Conservation (phyloP, 129 eudicot species). For the Pseudognaphalium luteoalbum region DNA sequence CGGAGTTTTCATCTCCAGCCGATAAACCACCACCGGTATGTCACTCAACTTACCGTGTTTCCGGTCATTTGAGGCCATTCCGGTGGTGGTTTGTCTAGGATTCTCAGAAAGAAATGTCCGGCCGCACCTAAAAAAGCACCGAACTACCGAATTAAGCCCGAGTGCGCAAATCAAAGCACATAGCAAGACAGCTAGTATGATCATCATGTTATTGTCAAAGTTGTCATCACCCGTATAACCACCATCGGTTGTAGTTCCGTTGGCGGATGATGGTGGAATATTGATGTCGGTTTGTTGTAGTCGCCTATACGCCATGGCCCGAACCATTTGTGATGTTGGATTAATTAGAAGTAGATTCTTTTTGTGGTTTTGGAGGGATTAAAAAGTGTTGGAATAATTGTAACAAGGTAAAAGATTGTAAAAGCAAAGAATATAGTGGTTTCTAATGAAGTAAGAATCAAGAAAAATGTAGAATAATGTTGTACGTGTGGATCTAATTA, state of each 20-base stretch:
- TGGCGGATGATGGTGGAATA: slow-evolving; percentile 25
- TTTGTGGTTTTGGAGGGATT: slow-evolving; percentile 13
- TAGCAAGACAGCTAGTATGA: slow-evolving; percentile 65
- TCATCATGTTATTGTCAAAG: slow-evolving; percentile 79
- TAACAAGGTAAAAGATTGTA: slow-evolving; percentile 40
- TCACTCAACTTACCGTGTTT: slow-evolving; percentile 48
- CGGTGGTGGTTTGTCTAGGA: slow-evolving; percentile 19
- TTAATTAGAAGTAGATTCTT: neutral
- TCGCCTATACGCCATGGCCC: slow-evolving; percentile 23
- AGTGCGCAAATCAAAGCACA: slow-evolving; percentile 76
- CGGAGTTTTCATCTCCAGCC: slow-evolving; percentile 34
- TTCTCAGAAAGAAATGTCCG: slow-evolving; percentile 18
- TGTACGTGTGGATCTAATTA: too few species aligned
- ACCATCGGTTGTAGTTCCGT: slow-evolving; percentile 24
- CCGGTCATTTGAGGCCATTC: slow-evolving; percentile 31
- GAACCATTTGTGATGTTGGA: slow-evolving; percentile 6
- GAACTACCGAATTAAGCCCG: slow-evolving; percentile 61
- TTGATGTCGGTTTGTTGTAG: slow-evolving; percentile 42
- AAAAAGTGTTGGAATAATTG: slow-evolving; percentile 51
- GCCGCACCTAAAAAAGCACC: slow-evolving; percentile 60
- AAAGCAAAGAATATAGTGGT: slow-evolving; percentile 31
- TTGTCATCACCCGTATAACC: slow-evolving; percentile 31
- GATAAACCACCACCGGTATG: slow-evolving; percentile 62
- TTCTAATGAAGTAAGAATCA: slow-evolving; percentile 37
- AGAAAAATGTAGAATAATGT: slow-evolving; percentile 39